Evolutionary conservation across 2,329 filamentous ascomycete genomes (phyloP), one percentile per base, ranked within the genome.

Genomic region (Paecilomyces niveus): DNA sequence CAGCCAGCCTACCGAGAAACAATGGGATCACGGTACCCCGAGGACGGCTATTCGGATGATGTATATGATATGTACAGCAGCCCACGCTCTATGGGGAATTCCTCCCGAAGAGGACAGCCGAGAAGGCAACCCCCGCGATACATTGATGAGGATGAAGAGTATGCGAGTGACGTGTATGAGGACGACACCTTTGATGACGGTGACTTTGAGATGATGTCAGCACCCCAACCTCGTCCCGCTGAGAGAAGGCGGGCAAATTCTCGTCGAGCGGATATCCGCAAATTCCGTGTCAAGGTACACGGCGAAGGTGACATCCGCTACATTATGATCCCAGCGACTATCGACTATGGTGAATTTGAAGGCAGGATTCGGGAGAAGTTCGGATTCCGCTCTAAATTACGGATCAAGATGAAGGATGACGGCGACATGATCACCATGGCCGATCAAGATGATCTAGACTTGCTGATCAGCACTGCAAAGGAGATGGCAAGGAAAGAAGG

Each of bases 361-460:
- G 86, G 88, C 61, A 86, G 87, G 60, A 89, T 99, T 59, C 84
- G 88, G 53, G 88, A 92, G 62, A 99, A 99, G 76, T 96, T 97
- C 69, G 87, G 84, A 13, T 80, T 97, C 62, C 69, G 67, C 33
- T 66, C 68, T 58, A 80, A 83, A 57, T 78, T 87, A 61, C 85
- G 85, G 58, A 93, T 97, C 78, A 95, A 92, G 81, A 88, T 97
- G 75, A 94, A 94, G 80, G 94, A 97, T 65, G 81, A 88, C 57
- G 89, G 89, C 2, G 93, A 97, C 69, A 93, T 97, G 89, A 95
- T 99, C 69, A 97, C 93, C 32, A 88, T 99, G 85, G 92, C 89
- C 31, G 94, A 99, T 73, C 90, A 97, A 74, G 94, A 99, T 69
- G 94, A 99, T 77, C 76, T 97, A 62, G 92, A 97, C 55, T 89